Conservation (phyloP, 345 rosid genomes). For the Jatropha curcas region DNA sequence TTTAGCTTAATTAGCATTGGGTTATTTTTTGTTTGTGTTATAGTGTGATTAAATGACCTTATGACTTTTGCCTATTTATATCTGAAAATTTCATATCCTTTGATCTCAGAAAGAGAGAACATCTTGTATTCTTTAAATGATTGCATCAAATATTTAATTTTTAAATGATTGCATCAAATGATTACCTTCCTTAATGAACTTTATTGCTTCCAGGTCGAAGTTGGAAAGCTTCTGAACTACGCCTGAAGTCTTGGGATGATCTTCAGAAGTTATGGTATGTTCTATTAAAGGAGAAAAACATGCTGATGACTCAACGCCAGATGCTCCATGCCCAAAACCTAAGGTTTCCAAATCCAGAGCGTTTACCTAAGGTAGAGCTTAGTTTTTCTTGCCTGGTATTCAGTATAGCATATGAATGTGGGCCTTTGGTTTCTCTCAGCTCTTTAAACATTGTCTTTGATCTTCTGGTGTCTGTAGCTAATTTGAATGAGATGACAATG, state of each 20-base stretch:
- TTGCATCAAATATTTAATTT: not conserved
- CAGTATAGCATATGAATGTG: not conserved
- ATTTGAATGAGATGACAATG: not conserved
- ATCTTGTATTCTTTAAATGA: not conserved
- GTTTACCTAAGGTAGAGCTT: slow-evolving; percentile 74
- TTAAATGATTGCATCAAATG: too few species aligned
- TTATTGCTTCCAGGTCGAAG: slow-evolving; percentile 63
- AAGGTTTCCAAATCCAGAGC: slow-evolving; percentile 91
- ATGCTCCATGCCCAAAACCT: slow-evolving; percentile 91
- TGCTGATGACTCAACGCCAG: slow-evolving; percentile 96
- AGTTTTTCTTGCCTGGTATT: too few species aligned
- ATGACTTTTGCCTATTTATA: too few species aligned
- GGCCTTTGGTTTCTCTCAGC: not conserved
- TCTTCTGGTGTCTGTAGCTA: not conserved
- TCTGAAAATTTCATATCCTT: too few species aligned
- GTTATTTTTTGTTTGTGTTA: too few species aligned
- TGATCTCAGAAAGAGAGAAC: not conserved
- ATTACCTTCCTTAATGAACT: slow-evolving; percentile 10
- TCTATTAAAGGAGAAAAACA: slow-evolving; percentile 88
- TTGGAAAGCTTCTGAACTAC: slow-evolving; percentile 94
- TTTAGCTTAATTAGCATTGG: too few species aligned
- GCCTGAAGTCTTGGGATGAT: slow-evolving; percentile 90
- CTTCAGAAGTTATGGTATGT: slow-evolving; percentile 93
- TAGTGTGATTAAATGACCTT: too few species aligned
- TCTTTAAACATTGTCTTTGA: not conserved